Evolutionary conservation across 2,329 filamentous ascomycete genomes (phyloP).

Genomic region (Teratosphaeria epicoccoides): DNA sequence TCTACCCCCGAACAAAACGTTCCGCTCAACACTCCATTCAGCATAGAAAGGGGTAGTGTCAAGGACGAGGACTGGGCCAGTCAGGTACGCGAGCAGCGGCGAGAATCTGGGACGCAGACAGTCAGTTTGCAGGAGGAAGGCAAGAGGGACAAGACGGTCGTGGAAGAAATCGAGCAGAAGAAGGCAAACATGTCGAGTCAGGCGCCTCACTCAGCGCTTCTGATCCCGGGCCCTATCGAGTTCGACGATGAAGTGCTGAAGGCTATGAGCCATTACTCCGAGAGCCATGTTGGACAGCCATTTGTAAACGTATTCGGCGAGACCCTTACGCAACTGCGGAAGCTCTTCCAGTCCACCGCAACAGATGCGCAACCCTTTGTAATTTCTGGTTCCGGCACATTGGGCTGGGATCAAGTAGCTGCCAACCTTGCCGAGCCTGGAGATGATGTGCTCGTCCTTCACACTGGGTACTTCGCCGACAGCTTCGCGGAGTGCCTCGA

Average conservation of each 20-base stretch:
- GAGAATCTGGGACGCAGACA: slow-evolving; percentile 17
- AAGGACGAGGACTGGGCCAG: slow-evolving; percentile 9
- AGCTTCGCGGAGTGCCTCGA: slow-evolving; percentile 86
- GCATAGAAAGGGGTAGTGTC: slow-evolving; percentile 42
- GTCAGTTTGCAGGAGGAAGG: slow-evolving; percentile 17
- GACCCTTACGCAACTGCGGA: slow-evolving; percentile 73
- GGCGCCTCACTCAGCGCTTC: slow-evolving; percentile 57
- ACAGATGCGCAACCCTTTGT: slow-evolving; percentile 80
- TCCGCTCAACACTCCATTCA: slow-evolving; percentile 53
- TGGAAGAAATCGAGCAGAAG: slow-evolving; percentile 5
- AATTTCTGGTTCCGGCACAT: slow-evolving; percentile 84
- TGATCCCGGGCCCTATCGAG: slow-evolving; percentile 96
- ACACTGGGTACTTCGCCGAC: slow-evolving; percentile 95
- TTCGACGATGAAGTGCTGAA: slow-evolving; percentile 94
- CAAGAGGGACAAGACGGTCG: slow-evolving; percentile 14
- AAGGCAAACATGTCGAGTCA: slow-evolving; percentile 46
- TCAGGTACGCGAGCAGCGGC: slow-evolving; percentile 12
- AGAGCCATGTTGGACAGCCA: slow-evolving; percentile 82
- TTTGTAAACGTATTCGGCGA: slow-evolving; percentile 91
- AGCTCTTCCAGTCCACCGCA: slow-evolving; percentile 86
- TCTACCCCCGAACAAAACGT: slow-evolving; percentile 40
- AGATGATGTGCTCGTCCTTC: slow-evolving; percentile 83
- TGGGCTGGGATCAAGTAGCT: slow-evolving; percentile 95
- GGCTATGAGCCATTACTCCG: slow-evolving; percentile 90
- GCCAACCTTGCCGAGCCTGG: slow-evolving; percentile 83